Evolutionary conservation across 2,329 filamentous ascomycete species (phyloP), one percentile per base, ranked within the genome.

Genomic region (Exophiala phaeomuriformis): DNA sequence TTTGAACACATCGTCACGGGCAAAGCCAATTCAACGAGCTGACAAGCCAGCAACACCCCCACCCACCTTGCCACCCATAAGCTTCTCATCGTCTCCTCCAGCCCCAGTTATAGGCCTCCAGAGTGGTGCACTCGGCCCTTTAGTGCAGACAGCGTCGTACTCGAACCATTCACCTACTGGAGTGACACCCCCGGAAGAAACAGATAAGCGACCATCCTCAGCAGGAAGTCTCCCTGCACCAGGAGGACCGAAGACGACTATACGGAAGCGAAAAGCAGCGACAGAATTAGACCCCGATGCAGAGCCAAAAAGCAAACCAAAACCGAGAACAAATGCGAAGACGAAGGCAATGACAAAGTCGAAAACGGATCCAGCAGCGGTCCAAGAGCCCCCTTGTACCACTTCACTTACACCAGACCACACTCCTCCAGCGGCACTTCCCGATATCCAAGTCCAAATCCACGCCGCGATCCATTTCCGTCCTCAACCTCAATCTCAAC

Each of bases 361-460:
- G 2, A 19, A 19, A 19, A 19, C 19, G 19, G 19, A 19, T 19
- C 19, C 19, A 19, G 19, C 19, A 19, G 2, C 19, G 19, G 19
- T 19, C 2, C 33, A 2, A 7, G 28, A 7, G 3, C 27, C 29
- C 10, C 19, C 27, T 9, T 10, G 10, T 5, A 12, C 33, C 10
- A 6, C 31, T 49, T 43, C 36, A 53, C 33, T 41, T 35, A 35
- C 37, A 51, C 48, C 30, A 49, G 45, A 35, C 9, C 42, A 58
- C 1, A 58, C 55, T 3, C 44, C 47, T 12, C 43, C 49, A 5
- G 19, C 19, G 19, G 19, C 19, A 19, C n/a, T 47, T 7, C 41
- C 46, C 12, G 42, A 56, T 9, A 35, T 62, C 19, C 45, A 57
- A 35, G 19, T 36, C n/a, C 55, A 58, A 36, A 60, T 62, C 31